These are phyloP conservation scores for Crithidia fasciculata DNA, from an alignment of 208 protist species.

Conservation along the genomic window DNA sequence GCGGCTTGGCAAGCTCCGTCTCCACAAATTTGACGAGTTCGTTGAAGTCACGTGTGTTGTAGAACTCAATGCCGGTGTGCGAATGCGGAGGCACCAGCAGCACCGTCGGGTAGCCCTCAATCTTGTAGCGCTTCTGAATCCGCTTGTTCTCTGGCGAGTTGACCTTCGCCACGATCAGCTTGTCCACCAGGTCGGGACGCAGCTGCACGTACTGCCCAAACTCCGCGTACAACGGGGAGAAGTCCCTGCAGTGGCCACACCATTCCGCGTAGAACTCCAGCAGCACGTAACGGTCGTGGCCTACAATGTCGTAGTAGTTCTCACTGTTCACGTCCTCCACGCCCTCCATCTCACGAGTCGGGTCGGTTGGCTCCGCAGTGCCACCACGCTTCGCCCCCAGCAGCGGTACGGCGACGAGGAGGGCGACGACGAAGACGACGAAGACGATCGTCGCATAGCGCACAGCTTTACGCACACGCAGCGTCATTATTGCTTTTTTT, in stretches of 20 bases:
- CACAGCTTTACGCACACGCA: constrained; percentile 1
- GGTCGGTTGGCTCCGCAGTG: background rate
- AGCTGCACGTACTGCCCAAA: constrained; percentile 24
- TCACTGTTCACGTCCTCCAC: constrained; percentile 38
- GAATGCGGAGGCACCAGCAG: constrained; percentile 44
- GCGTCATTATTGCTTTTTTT: background rate
- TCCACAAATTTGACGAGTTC: constrained; percentile 37
- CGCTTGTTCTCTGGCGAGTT: constrained; percentile 24
- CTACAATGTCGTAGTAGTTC: constrained; percentile 56
- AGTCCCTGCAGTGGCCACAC: constrained; percentile 64
- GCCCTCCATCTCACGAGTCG: constrained; percentile 27
- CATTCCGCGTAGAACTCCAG: constrained; percentile 89
- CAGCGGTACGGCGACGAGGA: background rate
- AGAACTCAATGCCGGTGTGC: constrained; percentile 35
- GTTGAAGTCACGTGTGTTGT: constrained; percentile 29
- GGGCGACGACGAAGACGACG: background rate
- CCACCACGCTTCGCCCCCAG: background rate
- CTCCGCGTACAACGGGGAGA: constrained; percentile 36
- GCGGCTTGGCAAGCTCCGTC: constrained; percentile 3
- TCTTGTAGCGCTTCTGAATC: constrained; percentile 23
- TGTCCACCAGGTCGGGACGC: constrained; percentile 25
- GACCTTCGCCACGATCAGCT: constrained; percentile 47
- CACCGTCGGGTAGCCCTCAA: constrained; percentile 57
- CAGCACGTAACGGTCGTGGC: constrained; percentile 41
- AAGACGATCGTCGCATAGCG: constrained; percentile 9